A percentile compares a stretch with the other conserved stretches of the same genome.
phyloP scores from a whole-genome alignment of 176 grass and related monocot genomes.

The Stipa capillata region DNA sequence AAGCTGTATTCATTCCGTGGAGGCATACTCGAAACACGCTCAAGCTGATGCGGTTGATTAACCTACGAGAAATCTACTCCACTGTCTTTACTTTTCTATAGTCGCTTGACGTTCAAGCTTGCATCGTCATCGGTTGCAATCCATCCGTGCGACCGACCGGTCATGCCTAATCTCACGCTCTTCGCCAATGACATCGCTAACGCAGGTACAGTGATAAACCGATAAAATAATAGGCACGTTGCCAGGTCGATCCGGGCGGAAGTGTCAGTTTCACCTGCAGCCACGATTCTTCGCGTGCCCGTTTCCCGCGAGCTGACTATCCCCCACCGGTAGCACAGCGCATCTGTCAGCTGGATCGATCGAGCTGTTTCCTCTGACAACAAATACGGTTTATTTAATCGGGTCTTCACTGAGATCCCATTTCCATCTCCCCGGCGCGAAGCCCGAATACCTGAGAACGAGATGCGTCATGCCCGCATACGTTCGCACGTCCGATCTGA shows the following conservation, averaged over 20 bases:
- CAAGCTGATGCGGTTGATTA: no score
- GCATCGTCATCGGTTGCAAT: background rate
- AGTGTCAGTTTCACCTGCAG: background rate
- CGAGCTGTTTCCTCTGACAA: background rate
- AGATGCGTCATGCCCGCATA: no score
- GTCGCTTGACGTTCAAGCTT: background rate
- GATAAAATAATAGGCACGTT: slow-evolving; percentile 1
- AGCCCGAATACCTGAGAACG: background rate
- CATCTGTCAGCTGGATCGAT: background rate
- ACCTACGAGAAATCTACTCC: no score
- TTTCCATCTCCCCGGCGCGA: no score
- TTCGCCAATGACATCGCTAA: no score
- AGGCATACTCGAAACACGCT: background rate
- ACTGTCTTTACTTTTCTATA: no score
- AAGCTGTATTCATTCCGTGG: background rate
- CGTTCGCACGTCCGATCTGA: no score
- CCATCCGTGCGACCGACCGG: background rate
- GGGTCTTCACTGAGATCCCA: background rate
- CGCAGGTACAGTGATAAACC: no score
- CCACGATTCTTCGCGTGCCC: background rate
- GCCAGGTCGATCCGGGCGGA: background rate
- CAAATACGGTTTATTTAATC: background rate
- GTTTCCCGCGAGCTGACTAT: no score
- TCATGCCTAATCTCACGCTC: no score
- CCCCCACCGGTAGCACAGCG: background rate